Evolutionary conservation across 768 basidiomycete species (phyloP).

Genomic region (Candolleomyces eurysporus): DNA sequence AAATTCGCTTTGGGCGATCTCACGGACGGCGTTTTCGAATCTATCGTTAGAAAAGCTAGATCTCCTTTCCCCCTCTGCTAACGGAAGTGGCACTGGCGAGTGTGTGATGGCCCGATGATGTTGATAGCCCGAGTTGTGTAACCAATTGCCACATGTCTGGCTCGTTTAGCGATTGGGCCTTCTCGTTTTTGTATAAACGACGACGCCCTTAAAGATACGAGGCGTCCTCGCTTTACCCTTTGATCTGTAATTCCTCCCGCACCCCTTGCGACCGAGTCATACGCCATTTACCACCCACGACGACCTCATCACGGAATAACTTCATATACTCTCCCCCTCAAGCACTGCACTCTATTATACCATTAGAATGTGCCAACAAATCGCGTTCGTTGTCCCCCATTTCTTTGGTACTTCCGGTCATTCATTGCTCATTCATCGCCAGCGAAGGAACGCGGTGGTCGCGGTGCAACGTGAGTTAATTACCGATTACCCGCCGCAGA

Average conservation of each 20-base stretch:
- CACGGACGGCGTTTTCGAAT: neutral
- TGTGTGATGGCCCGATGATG: neutral
- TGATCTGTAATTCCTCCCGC: conserved; percentile 11
- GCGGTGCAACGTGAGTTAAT: conserved; percentile 59
- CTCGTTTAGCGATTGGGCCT: conserved; percentile 11
- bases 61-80: neutral
- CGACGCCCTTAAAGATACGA: conserved; percentile 18
- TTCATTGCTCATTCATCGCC: conserved; percentile 16
- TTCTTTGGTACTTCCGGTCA: neutral
- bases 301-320: neutral
- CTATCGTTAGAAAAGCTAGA: neutral
- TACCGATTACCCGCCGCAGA: neutral
- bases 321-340: neutral
- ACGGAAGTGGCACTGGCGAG: neutral
- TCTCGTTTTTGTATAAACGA: conserved; percentile 22
- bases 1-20: too few species aligned
- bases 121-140: neutral
- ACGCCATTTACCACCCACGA: neutral
- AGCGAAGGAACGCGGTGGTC: conserved; percentile 80
- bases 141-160: conserved; percentile 1
- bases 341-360: conserved; percentile 3
- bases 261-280: conserved; percentile 2
- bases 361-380: conserved; percentile 63
- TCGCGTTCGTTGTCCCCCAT: conserved; percentile 55
- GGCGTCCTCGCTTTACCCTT: conserved; percentile 14